Conservation (phyloP, 2,329 filamentous ascomycete genomes). For the Ophiostoma populinum region DNA sequence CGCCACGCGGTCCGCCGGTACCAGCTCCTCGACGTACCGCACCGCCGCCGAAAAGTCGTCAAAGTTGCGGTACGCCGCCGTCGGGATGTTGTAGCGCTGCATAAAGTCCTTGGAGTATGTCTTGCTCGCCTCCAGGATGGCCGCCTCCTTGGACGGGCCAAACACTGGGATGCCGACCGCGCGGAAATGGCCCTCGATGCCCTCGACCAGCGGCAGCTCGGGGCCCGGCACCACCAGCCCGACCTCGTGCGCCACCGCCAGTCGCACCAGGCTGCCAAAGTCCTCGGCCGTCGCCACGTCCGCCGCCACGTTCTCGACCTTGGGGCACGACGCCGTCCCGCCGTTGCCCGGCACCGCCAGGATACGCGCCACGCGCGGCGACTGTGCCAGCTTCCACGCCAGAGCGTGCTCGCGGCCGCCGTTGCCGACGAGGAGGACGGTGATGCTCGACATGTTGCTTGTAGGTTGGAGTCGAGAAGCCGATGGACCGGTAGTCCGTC, state of each 20-base stretch:
- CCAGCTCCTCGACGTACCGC: conserved; percentile 42
- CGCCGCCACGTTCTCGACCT: conserved; percentile 50
- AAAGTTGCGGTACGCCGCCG: conserved; percentile 83
- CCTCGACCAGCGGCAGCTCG: conserved; percentile 84
- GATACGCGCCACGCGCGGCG: conserved; percentile 60
- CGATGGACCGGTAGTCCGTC: neutral
- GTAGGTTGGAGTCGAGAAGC: neutral
- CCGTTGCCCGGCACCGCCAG: conserved; percentile 64
- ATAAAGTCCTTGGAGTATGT: conserved; percentile 97
- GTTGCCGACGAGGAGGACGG: conserved; percentile 71
- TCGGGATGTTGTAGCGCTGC: conserved; percentile 77
- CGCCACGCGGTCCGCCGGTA: conserved; percentile 6
- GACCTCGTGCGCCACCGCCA: conserved; percentile 55
- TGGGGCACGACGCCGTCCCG: conserved; percentile 55
- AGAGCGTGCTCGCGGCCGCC: conserved; percentile 89
- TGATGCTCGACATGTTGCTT: conserved; percentile 8
- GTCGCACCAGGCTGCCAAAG: conserved; percentile 57
- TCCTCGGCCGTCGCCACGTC: conserved; percentile 50
- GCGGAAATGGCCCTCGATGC: conserved; percentile 71
- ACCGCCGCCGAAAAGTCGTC: conserved; percentile 54
- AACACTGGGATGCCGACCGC: conserved; percentile 61
- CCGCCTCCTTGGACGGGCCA: conserved; percentile 69
- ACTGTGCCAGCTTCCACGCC: conserved; percentile 85
- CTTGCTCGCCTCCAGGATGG: conserved; percentile 89
- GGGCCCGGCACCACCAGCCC: conserved; percentile 82